Evolutionary conservation across 768 basidiomycete genomes (phyloP).

Genomic region (Trametes gibbosa): DNA sequence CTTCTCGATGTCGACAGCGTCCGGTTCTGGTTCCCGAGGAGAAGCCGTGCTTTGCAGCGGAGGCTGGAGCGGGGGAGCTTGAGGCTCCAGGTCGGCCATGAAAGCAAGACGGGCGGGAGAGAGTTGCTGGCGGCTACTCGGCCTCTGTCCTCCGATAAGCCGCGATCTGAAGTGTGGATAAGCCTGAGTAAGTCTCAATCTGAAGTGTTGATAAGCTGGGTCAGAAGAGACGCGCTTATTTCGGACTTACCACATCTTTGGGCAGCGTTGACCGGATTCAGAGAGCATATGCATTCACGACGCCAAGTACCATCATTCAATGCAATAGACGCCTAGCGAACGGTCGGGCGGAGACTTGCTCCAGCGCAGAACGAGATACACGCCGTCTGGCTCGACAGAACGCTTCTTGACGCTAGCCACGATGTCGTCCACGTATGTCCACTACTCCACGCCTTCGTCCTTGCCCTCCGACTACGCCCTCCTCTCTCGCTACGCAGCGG

Average conservation of each 20-base stretch:
- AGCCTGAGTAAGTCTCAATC: not conserved
- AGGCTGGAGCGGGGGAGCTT: slow-evolving; percentile 36
- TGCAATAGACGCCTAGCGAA: too few relatives aligned
- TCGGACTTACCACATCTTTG: too few relatives aligned
- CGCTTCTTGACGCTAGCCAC: not conserved
- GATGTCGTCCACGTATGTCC: slow-evolving; percentile 46
- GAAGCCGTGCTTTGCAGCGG: slow-evolving; percentile 55
- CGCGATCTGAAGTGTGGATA: not conserved
- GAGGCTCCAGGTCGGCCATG: slow-evolving; percentile 27
- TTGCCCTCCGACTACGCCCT: slow-evolving; percentile 66
- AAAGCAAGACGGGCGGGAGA: not conserved
- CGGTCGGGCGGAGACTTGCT: not conserved
- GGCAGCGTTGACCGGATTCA: too few relatives aligned
- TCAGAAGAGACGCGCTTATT: too few relatives aligned
- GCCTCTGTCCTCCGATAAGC: not conserved
- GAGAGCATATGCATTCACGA: not conserved
- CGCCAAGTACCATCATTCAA: too few relatives aligned
- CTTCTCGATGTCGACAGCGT: slow-evolving; percentile 47
- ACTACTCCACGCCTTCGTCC: slow-evolving; percentile 49
- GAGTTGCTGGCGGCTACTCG: not conserved
- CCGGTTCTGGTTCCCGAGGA: slow-evolving; percentile 57
- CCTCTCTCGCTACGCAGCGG: slow-evolving; percentile 48
- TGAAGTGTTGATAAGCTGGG: not conserved
- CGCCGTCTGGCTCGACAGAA: not conserved
- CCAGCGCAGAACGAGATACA: not conserved